Evolutionary conservation across 2,329 filamentous ascomycete species (phyloP).

Genomic region (Hawksworthiomyces lignivorus): DNA sequence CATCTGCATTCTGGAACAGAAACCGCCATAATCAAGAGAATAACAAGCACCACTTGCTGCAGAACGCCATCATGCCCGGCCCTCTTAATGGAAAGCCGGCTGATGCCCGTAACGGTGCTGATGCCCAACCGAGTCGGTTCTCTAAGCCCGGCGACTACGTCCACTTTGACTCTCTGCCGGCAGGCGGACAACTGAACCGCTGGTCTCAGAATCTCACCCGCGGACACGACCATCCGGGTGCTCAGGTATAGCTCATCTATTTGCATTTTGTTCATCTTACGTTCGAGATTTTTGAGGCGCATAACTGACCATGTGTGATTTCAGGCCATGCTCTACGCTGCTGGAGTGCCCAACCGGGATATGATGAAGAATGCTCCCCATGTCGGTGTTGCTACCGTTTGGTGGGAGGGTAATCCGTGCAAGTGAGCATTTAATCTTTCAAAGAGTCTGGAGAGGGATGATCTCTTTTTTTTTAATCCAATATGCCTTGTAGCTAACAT

Average conservation of each 20-base stretch:
- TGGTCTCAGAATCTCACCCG: slow-evolving; percentile 78
- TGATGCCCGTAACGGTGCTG: not conserved
- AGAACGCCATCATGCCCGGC: no score
- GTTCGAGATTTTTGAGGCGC: not conserved
- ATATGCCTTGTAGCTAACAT: no score
- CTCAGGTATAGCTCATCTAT: slow-evolving; percentile 55
- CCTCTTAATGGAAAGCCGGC: not conserved
- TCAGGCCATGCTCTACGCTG: slow-evolving; percentile 90
- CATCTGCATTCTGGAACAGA: no score
- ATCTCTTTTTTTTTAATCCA: no score
- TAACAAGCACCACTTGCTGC: no score
- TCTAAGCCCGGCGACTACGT: slow-evolving; percentile 47
- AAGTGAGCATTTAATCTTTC: slow-evolving; percentile 51
- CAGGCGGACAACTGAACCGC: slow-evolving; percentile 61
- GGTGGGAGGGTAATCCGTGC: slow-evolving; percentile 98
- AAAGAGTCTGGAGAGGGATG: no score
- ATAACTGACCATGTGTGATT: no score
- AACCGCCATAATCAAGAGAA: no score
- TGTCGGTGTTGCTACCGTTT: slow-evolving; percentile 83
- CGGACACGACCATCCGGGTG: slow-evolving; percentile 84
- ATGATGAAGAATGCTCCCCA: slow-evolving; percentile 88
- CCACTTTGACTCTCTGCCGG: slow-evolving; percentile 43
- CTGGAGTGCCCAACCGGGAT: slow-evolving; percentile 73
- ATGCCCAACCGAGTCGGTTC: slow-evolving; percentile 1
- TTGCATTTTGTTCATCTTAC: not conserved